These are phyloP conservation scores for Dipteronia sinensis DNA, from an alignment of 345 rosid species.

Conservation along the genomic window DNA sequence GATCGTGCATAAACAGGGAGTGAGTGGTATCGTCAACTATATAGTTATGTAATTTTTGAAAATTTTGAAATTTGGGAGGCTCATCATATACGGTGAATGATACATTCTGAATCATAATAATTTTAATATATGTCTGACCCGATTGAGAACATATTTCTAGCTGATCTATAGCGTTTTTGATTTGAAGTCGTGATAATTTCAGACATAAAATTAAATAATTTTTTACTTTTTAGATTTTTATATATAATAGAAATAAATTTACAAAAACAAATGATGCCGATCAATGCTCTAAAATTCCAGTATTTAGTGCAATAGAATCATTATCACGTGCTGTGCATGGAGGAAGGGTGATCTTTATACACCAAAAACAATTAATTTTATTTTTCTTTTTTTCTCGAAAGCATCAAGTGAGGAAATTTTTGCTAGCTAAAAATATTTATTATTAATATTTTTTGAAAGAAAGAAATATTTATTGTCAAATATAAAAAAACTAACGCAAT, in stretches of 20 bases:
- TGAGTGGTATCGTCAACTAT: slow-evolving; percentile 12
- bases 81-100: too few relatives aligned
- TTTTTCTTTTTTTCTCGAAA: slow-evolving; percentile 10
- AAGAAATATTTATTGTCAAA: neutral
- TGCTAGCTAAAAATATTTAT: neutral
- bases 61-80: too few relatives aligned
- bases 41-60: neutral
- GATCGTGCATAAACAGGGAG: slow-evolving; percentile 38
- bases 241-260: too few relatives aligned
- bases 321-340: slow-evolving; percentile 15
- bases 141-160: too few relatives aligned
- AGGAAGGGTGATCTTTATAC: neutral
- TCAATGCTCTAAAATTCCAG: neutral
- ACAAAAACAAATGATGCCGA: neutral
- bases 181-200: neutral
- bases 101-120: too few relatives aligned
- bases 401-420: slow-evolving; percentile 16
- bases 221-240: too few relatives aligned
- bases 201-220: too few relatives aligned
- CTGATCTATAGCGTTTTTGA: too few relatives aligned
- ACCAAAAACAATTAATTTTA: neutral
- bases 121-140: too few relatives aligned
- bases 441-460: too few relatives aligned
- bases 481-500: neutral
- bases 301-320: neutral